phyloP scores from a whole-genome alignment of 1,284 basidiomycete genomes.

The Cryptococcus sp. region DNA sequence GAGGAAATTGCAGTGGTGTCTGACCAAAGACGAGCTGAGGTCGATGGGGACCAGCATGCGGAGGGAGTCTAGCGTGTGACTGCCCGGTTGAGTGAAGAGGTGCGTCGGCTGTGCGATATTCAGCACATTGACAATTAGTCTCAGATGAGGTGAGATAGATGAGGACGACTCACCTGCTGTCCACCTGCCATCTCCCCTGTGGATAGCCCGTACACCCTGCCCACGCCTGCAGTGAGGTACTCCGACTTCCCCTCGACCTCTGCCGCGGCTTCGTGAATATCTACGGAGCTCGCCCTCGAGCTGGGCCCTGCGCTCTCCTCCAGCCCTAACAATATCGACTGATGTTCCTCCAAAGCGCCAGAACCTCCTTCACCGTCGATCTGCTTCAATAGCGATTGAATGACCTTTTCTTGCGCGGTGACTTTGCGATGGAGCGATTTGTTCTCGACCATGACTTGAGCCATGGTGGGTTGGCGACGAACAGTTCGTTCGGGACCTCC shows the following conservation, averaged over 20 bases:
- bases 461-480: constrained; percentile 9
- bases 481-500: not conserved
- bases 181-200: constrained; percentile 2
- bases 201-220: constrained; percentile 12
- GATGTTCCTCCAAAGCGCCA: too few relatives aligned
- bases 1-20: constrained; percentile 15
- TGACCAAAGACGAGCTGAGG: constrained; percentile 7
- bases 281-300: constrained; percentile 7
- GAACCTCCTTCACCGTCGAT: not conserved
- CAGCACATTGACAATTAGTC: too few relatives aligned
- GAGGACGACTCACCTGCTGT: constrained; percentile 4
- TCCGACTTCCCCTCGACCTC: constrained; percentile 6
- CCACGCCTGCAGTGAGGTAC: constrained; percentile 6
- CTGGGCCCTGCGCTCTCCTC: not conserved
- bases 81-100: constrained; percentile 11
- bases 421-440: constrained; percentile 13
- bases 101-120: not conserved
- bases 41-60: constrained; percentile 11
- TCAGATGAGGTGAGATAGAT: too few relatives aligned
- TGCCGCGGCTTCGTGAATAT: not conserved
- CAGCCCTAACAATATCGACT: not conserved
- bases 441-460: constrained; percentile 13
- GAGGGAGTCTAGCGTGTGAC: constrained; percentile 10
- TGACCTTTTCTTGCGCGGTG: constrained; percentile 10
- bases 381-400: constrained; percentile 6